Evolutionary conservation across 768 basidiomycete species (phyloP).

Genomic region (Tephrocybe sp.): DNA sequence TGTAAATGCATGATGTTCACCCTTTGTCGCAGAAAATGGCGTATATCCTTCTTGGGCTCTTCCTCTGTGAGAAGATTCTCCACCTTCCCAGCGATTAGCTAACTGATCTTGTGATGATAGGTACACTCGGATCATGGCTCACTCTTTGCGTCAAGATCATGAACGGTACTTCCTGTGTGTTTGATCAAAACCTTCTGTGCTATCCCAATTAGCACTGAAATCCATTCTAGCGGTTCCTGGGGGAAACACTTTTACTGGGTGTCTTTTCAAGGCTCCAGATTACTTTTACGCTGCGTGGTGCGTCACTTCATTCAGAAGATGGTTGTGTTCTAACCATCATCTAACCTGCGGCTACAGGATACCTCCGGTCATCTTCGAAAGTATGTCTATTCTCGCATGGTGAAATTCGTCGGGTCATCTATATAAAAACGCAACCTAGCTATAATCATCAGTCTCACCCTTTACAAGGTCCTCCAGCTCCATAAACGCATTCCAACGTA

Average conservation of each 20-base stretch:
- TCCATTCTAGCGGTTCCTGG: slow-evolving; percentile 11
- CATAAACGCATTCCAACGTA: slow-evolving; percentile 15
- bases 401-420: background rate
- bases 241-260: slow-evolving; percentile 17
- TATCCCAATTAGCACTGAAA: background rate
- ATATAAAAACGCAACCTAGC: slow-evolving; percentile 3
- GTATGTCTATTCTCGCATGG: slow-evolving; percentile 8
- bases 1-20: background rate
- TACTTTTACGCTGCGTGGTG: slow-evolving; percentile 22
- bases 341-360: slow-evolving; percentile 16
- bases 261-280: slow-evolving; percentile 15
- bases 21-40: background rate
- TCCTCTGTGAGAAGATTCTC: background rate
- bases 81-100: background rate
- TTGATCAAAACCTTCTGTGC: background rate
- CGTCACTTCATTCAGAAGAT: background rate
- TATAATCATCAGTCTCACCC: slow-evolving; percentile 18
- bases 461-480: slow-evolving; percentile 16
- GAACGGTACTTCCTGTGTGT: slow-evolving; percentile 1
- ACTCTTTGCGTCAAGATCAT: slow-evolving; percentile 6
- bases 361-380: slow-evolving; percentile 21
- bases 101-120: background rate
- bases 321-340: background rate
- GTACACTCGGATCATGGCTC: slow-evolving; percentile 3
- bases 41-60: background rate